Conservation (phyloP, 1,284 basidiomycete genomes). For the Cutaneotrichosporon sp. region DNA sequence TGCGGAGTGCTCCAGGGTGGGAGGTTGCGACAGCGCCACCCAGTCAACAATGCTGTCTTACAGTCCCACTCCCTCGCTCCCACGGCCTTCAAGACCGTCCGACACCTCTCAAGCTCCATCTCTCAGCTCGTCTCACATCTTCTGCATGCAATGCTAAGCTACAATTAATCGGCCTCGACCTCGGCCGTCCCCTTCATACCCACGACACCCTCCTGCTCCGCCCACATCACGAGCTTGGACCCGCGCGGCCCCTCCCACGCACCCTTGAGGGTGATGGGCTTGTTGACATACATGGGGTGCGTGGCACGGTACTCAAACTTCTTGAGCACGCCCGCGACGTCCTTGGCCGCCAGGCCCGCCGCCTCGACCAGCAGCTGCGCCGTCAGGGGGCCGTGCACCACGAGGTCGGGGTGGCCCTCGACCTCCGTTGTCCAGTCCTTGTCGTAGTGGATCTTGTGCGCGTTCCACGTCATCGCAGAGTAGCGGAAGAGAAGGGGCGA, state of each 20-base stretch:
- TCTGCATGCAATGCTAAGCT: not conserved
- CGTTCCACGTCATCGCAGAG: slow-evolving; percentile 70
- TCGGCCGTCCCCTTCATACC: slow-evolving; percentile 65
- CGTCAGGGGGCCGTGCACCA: slow-evolving; percentile 79
- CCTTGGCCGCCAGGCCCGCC: slow-evolving; percentile 42
- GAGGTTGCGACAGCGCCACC: too few relatives aligned
- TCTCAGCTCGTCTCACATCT: not conserved
- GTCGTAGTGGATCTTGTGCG: slow-evolving; percentile 53
- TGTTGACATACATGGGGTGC: slow-evolving; percentile 69
- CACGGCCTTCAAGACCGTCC: too few relatives aligned
- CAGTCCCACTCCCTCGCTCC: too few relatives aligned
- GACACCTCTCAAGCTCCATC: too few relatives aligned
- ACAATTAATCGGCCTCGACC: slow-evolving; percentile 6
- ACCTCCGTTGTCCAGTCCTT: slow-evolving; percentile 61
- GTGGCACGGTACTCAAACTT: slow-evolving; percentile 72
- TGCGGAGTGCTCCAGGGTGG: too few relatives aligned
- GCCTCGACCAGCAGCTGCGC: slow-evolving; percentile 73
- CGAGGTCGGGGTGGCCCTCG: slow-evolving; percentile 76
- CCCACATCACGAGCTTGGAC: slow-evolving; percentile 58
- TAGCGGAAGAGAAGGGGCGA: slow-evolving; percentile 76
- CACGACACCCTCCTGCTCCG: slow-evolving; percentile 62
- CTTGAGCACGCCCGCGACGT: slow-evolving; percentile 47
- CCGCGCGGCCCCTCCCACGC: slow-evolving; percentile 49
- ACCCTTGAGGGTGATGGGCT: slow-evolving; percentile 62
- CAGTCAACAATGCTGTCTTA: too few relatives aligned